phyloP scores from a whole-genome alignment of 2,329 filamentous ascomycete genomes.

The Tolypocladium tropicale region DNA sequence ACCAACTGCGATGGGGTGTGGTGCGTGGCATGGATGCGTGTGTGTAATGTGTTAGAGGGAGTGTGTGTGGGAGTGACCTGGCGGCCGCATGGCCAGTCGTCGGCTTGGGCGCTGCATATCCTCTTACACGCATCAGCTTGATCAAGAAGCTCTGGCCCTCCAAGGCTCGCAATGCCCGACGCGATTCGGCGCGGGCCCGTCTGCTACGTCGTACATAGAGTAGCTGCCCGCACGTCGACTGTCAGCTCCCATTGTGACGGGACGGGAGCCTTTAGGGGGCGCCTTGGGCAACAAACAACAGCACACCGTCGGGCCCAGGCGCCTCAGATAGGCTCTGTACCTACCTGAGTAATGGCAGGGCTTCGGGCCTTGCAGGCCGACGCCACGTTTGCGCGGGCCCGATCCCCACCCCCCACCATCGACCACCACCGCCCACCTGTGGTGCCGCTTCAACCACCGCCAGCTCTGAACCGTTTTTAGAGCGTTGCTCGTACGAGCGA shows the following conservation, averaged over 20 bases:
- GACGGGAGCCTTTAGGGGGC: neutral
- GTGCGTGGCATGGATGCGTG: neutral
- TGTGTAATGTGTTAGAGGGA: neutral
- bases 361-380: neutral
- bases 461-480: neutral
- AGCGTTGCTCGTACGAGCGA: neutral
- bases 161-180: neutral
- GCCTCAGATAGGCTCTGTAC: too few species aligned
- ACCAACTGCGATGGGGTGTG: neutral
- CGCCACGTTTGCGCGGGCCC: neutral
- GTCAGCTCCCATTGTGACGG: neutral
- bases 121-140: neutral
- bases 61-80: neutral
- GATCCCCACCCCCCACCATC: too few species aligned
- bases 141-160: neutral
- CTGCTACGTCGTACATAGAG: neutral
- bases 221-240: neutral
- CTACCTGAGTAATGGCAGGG: neutral
- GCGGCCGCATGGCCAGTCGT: neutral
- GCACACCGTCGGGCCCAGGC: neutral
- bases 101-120: neutral
- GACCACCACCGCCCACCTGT: neutral
- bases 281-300: neutral
- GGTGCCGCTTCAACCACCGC: neutral
- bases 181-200: neutral